Evolutionary conservation across 192 early-diverging fungal genomes (phyloP).

Genomic region (Paraglomus brasilianum): DNA sequence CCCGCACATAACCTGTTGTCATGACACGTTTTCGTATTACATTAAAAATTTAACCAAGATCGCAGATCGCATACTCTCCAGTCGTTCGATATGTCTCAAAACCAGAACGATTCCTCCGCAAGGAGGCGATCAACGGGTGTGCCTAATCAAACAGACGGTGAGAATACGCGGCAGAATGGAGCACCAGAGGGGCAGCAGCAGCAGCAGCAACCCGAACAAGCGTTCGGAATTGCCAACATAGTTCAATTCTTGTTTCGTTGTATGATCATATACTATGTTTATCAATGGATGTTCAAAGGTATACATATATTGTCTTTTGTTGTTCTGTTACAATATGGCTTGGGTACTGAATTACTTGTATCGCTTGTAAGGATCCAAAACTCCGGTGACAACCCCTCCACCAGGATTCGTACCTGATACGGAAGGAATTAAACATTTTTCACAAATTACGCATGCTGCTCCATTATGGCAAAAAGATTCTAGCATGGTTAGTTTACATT

Average conservation of each 20-base stretch:
- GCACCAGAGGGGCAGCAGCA: not conserved
- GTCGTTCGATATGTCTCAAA: too few species aligned
- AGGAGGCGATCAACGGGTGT: too few species aligned
- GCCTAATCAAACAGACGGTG: too few species aligned
- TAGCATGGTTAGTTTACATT: not conserved
- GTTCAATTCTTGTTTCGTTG: not conserved
- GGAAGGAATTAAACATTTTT: not conserved
- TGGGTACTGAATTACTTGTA: not conserved
- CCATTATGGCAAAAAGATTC: not conserved
- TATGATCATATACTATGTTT: not conserved
- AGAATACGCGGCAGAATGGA: too few species aligned
- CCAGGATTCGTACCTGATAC: not conserved
- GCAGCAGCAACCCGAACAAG: not conserved
- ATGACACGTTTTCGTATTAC: too few species aligned
- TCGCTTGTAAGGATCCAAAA: not conserved
- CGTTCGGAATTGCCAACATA: not conserved
- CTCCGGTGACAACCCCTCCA: not conserved
- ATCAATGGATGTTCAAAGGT: constrained; percentile 3
- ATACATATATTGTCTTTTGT: not conserved
- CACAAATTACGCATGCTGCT: not conserved
- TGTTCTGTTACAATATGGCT: not conserved
- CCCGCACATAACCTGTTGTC: too few species aligned
- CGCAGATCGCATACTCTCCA: too few species aligned
- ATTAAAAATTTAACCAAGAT: too few species aligned
- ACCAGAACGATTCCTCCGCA: too few species aligned